Base-by-base conservation (phyloP, 2,329 filamentous ascomycete genomes). In the Mollisia scopiformis region DNA sequence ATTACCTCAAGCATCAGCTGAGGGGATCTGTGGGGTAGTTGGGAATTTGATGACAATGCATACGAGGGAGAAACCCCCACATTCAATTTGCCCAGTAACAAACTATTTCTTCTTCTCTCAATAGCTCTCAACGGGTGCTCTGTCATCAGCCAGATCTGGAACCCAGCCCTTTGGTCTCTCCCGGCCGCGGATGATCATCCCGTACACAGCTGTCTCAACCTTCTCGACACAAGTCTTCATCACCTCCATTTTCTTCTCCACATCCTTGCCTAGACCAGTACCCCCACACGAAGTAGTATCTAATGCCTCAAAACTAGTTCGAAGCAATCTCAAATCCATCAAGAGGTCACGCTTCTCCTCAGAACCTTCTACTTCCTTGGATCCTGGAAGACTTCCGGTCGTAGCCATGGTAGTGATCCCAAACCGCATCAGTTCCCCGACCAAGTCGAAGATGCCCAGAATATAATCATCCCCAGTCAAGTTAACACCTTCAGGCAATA, bases 371-470 rank as follows among this genome's bases (percentile, higher is more conserved):
- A 62, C 54, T 62, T 21, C 30, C 27, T 65, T 73, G 55, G 46
- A 61, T 30, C 78, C 77, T 3, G 79, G 81, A 63, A 81, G 75
- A 68, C 75, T 68, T 62, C 72, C 73, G 37, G 62, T 88, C 5
- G 93, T 90, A 1, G 93, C 93, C 74, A 96, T 90, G 27, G 88
- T 87, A 6, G 93, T 93, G 54, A 97, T 95, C 0, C 92, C 93
- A 76, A 97, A 98, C 30, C 93, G 86, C 95, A 99, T 99, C 80
- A 98, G 82, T 79, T 99, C 95, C 39, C 95, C 95, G 1, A 93
- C 93, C 68, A 98, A 84, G 75, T 99, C 95, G 72, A 97, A 97
- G 2, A 99, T 78, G 8, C 94, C 95, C 64, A 95, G 88, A 60
- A 97, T 78, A 73, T 97, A 98, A 75, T 99, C 95, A 58, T 94